Base-by-base conservation (phyloP, 2,329 filamentous ascomycete species). In the Talaromyces atroroseus region DNA sequence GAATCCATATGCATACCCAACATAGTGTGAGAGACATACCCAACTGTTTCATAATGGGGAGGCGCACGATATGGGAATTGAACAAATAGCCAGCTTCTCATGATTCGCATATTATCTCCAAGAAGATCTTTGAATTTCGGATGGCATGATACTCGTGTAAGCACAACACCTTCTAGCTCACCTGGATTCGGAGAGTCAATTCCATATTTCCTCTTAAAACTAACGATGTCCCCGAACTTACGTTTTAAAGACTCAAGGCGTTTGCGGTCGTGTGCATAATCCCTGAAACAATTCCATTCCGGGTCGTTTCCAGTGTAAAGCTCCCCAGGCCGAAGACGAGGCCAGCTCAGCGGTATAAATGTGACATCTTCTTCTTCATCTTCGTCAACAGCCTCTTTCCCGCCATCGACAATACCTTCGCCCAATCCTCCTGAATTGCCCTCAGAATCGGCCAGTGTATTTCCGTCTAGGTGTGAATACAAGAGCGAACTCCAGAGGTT, bases 161-260 rank as follows among this genome's bases (percentile, higher is more conserved):
- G 88, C 49, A 78, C 74, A 59, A 77, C 72, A 82, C 81, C 87
- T 67, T 88, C 85, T 1, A 84, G 83, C 61, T 86, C 83, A 14
- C 64, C 56, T 58, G 38, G 1, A 18, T 18, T 8, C n/a, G 21
- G 26, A 14, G 16, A n/a, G 50, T 40, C 24, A 49, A 45, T 23
- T n/a, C 16, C 21, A n/a, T 23, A 42, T 6, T n/a, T 42, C 6
- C 14, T 10, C 18, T 6, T 44, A 14, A 23, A 44, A n/a, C n/a
- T 10, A 23, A 2, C 11, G 23, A 18, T 18, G 4, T 10, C n/a
- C 10, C 16, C n/a, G 23, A 1, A 32, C 46, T 3, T 32, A 48
- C 26, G 12, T 48, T n/a, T 26, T 6, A 48, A 26, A 51, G 23
- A 21, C 1, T 36, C 21, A 40, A 16, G 38, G 10, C 12, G 82